These are phyloP conservation scores for Colletotrichum liaoningense DNA, from an alignment of 2,329 filamentous ascomycete species.

Conservation along the genomic window DNA sequence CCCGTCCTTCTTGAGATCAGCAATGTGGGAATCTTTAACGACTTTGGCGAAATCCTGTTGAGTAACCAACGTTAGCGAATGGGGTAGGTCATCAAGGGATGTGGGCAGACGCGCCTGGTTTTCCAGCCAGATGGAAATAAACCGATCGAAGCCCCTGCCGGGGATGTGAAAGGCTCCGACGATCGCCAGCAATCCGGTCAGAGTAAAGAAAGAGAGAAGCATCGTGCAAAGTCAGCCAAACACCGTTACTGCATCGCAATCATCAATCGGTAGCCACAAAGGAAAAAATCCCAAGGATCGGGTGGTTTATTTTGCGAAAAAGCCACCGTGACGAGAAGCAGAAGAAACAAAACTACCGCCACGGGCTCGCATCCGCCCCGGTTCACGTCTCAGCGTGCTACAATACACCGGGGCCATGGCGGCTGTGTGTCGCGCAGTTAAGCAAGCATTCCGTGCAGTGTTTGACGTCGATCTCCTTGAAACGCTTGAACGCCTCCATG, in stretches of 20 bases:
- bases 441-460: conserved; percentile 26
- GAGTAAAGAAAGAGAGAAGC: not conserved
- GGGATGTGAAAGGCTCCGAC: conserved; percentile 39
- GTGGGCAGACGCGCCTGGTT: conserved; percentile 48
- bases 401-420: conserved; percentile 5
- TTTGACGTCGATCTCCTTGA: conserved; percentile 36
- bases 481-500: conserved; percentile 28
- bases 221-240: conserved; percentile 7
- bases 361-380: conserved; percentile 16
- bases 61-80: conserved; percentile 23
- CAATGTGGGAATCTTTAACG: conserved; percentile 51
- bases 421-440: conserved; percentile 11
- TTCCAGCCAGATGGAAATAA: conserved; percentile 58
- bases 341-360: not conserved
- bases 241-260: not conserved
- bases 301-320: not conserved
- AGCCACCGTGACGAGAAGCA: not conserved
- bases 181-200: conserved; percentile 18
- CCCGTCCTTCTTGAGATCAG: conserved; percentile 54
- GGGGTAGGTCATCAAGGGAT: not conserved
- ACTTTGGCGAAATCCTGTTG: conserved; percentile 56
- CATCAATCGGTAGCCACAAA: not conserved
- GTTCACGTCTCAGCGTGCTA: conserved; percentile 28
- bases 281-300: too few species aligned
- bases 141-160: conserved; percentile 53